Base-by-base conservation (phyloP, 495 filamentous ascomycete genomes). In the Penicillium cinerascens region DNA sequence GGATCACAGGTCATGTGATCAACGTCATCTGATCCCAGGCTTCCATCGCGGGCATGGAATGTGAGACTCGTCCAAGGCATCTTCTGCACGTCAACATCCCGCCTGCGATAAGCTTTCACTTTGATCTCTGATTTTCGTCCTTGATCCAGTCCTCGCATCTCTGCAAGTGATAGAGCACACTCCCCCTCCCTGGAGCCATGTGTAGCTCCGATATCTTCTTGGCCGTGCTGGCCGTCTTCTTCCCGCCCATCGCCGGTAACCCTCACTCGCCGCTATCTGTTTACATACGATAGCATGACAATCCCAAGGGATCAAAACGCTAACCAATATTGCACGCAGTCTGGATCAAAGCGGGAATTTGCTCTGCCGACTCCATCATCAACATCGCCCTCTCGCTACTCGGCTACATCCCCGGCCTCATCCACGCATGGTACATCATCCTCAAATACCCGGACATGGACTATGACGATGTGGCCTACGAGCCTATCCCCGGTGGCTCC, bases 381-480 rank as follows among this genome's bases (percentile, higher is more conserved):
- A 97, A 97, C 76, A 82, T 98, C 69, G 86, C 89, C 47, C 89
- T 98, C 57, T 92, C 87, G 73, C 73, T 82, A 42, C 87, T 98
- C 40, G 92, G 95, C 69, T 95, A 82, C 70, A 75, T 98, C 55
- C 93, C 93, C 18, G 93, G 93, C 47, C 83, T 97, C 21, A 71
- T 98, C 6, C 93, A 98, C 72, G 81, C 93, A 64, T 97, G 92
- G 92, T 98, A 97, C 82, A 96, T 98, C 72, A 96, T 98, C 76
- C 75, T 86, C 65, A 86, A 87, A 65, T 89, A 87, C 68, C 95
- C 95, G 22, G 92, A 97, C 26, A 72, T 75, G 6, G 68, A 77
- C 44, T 67, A 69, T 13, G 73, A 76, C 49, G 69, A 81, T 23
- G 82, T 79, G 54, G 77, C 79, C 52, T 90, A 93, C 69, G 77